Base-by-base conservation (phyloP, 2,329 filamentous ascomycete genomes). In the Chaetomium globosum region DNA sequence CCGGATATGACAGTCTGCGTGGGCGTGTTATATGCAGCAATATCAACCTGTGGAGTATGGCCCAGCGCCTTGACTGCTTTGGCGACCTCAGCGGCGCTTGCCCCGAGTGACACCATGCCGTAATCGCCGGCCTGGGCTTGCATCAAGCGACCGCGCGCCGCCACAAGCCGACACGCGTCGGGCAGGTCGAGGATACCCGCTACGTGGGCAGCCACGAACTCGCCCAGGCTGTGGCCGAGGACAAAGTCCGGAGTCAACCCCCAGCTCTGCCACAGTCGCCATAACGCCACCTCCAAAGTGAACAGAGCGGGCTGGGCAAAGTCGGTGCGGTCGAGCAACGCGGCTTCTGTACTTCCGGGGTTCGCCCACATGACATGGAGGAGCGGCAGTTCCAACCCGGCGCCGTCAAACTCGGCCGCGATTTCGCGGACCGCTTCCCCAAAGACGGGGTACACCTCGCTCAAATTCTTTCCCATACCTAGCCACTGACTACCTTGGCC, bases 191-290 rank as follows among this genome's bases (percentile, higher is more conserved):
- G 43, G 43, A 48, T 48, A 19, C 43, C 43, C 43, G 43, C 43
- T 48, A 48, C 43, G 43, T 48, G 43, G 21, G 19, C 43, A 48
- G 43, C 43, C 43, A 48, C 43, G 19, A 48, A 19, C 43, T 48
- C 43, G 43, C 43, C 43, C 43, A 48, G 43, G 43, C 43, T 48
- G 43, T 48, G 43, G 43, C 43, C 43, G 43, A 48, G 43, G 43
- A 48, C 43, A 19, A 48, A 48, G 43, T 48, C 43, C 43, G 43
- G 43, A 6, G 9, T 48, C 21, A 48, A 19, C 43, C 43, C 43
- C 43, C 43, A 48, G 43, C 43, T 48, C 19, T 48, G 43, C 43
- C 43, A 48, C 19, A 48, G 43, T 19, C 43, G 43, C 43, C 43
- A 48, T 21, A 48, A 48, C 7, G 43, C 43, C 43, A 48, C 43